Evolutionary conservation across 148 eudicot genomes (phyloP), one percentile per base, ranked within the genome.

Genomic region (Polygonum maritimum): DNA sequence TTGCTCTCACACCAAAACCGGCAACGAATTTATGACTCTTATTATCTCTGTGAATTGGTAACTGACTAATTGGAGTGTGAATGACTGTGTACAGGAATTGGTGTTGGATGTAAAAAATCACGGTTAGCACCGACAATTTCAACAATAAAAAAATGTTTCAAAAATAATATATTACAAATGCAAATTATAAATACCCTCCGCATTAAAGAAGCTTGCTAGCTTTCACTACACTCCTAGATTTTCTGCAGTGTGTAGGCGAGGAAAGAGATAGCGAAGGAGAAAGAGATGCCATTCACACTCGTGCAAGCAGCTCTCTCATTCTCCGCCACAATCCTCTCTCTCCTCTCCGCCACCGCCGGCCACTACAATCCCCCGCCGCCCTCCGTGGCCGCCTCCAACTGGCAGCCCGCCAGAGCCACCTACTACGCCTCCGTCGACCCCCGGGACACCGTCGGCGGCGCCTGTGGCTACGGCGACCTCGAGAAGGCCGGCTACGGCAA

Each of bases 381-480:
- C 63, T 47, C 79, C 69, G n/a, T 82, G 69, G 39, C 81, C 48
- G 7, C 81, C 13, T n/a, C 76, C 48, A 35, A 86, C 11, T 93
- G 98, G 98, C 41, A 74, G 18, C 54, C 97, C 12, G 98, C 90
- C 8, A 83, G 91, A 31, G 97, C 98, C 60, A 90, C 98, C 44
- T 94, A 83, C 93, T 94, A 91, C 88, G 98, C 98, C 26, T 74
- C 93, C 7, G 38, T 81, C 2, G 88, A 91, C 74, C 98, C 97
- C 0, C 81, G 92, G 0, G 98, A 94, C 85, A 79, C 84, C 0
- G 90, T 88, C 14, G 97, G 94, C 26, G 98, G 98, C 58, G 98
- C 98, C 0, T 94, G 98, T 75, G 98, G 98, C 7, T 94, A 86
- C 84, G 94, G 92, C 0, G 88, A 91, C 81, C 83, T 94, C 5